These are phyloP conservation scores for Teunomyces kruisii DNA, from an alignment of 805 yeast genomes.

Conservation along the genomic window DNA sequence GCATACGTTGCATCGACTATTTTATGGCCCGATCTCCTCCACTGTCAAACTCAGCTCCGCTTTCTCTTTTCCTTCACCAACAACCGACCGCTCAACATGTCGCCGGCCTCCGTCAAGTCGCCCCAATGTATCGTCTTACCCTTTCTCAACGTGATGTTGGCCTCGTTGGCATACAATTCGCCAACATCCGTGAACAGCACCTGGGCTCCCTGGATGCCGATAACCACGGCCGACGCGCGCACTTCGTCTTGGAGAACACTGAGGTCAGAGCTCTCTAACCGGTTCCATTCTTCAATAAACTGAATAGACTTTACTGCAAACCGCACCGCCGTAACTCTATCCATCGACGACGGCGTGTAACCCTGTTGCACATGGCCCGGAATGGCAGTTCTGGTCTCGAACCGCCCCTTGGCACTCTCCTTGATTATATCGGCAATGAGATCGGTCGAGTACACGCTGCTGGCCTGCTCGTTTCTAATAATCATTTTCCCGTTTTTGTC, in stretches of 20 bases:
- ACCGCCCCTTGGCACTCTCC: constrained; percentile 61
- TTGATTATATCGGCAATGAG: constrained; percentile 69
- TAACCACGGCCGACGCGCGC: constrained; percentile 48
- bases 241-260: not conserved
- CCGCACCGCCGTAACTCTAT: constrained; percentile 72
- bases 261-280: constrained; percentile 1
- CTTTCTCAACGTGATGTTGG: constrained; percentile 62
- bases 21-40: no score
- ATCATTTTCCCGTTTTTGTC: constrained; percentile 69
- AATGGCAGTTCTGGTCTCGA: constrained; percentile 75
- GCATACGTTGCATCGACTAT: no score
- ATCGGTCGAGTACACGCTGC: constrained; percentile 65
- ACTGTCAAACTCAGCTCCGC: not conserved
- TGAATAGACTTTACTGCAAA: constrained; percentile 69
- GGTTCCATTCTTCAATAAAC: constrained; percentile 53
- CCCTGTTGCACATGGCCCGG: constrained; percentile 92
- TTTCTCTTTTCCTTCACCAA: constrained; percentile 1
- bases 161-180: constrained; percentile 57
- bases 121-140: constrained; percentile 72
- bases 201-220: constrained; percentile 69
- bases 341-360: constrained; percentile 73
- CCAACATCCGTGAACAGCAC: constrained; percentile 58
- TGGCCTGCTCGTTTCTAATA: constrained; percentile 65
- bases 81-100: constrained; percentile 68
- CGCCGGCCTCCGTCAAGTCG: constrained; percentile 55